phyloP scores from a whole-genome alignment of 2,329 filamentous ascomycete genomes.

The Exophiala phaeomuriformis region DNA sequence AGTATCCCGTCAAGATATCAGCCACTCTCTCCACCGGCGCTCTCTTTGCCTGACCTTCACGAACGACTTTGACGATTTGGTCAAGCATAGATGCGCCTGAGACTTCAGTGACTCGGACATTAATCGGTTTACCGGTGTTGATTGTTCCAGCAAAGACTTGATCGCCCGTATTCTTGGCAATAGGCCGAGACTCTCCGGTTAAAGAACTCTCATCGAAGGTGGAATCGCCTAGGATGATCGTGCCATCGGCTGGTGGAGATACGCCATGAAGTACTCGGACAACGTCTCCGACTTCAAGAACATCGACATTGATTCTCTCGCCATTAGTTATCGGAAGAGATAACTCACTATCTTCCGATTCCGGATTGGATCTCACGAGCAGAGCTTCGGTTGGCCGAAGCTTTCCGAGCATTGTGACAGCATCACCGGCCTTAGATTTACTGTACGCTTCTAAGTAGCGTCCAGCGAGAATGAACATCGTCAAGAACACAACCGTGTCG shows the following conservation, averaged over 20 bases:
- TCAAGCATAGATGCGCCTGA: constrained; percentile 46
- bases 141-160: constrained; percentile 43
- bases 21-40: constrained; percentile 44
- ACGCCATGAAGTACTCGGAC: constrained; percentile 71
- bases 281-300: constrained; percentile 65
- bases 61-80: constrained; percentile 43
- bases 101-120: constrained; percentile 38
- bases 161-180: constrained; percentile 38
- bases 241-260: constrained; percentile 78
- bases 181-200: constrained; percentile 51
- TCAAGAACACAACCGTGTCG: constrained; percentile 86
- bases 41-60: constrained; percentile 44
- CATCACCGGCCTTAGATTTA: constrained; percentile 83
- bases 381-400: constrained; percentile 72
- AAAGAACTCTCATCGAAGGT: constrained; percentile 85
- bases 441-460: constrained; percentile 66
- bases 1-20: constrained; percentile 43
- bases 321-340: too few species aligned
- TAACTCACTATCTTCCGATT: constrained; percentile 31
- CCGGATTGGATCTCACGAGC: constrained; percentile 43
- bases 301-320: constrained; percentile 50
- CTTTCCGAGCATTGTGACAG: constrained; percentile 69
- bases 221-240: constrained; percentile 51
- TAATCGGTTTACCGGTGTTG: constrained; percentile 41
- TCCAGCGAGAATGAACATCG: constrained; percentile 70